These are phyloP conservation scores for Mycena belliarum DNA, from an alignment of 768 basidiomycete species.

Conservation along the genomic window DNA sequence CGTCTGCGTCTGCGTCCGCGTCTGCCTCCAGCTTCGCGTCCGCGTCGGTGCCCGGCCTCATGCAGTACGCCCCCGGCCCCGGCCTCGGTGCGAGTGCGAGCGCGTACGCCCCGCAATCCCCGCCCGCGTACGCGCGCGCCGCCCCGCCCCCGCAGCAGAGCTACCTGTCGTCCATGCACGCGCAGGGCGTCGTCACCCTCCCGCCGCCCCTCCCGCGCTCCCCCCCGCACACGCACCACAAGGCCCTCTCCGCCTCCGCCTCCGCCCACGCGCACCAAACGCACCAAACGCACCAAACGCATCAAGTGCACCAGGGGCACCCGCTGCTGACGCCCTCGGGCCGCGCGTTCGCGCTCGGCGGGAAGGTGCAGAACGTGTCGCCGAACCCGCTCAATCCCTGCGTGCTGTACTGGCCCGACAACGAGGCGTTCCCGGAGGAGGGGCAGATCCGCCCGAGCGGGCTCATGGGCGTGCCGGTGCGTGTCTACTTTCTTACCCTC, in stretches of 20 bases:
- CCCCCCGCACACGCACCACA: conserved; percentile 15
- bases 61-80: no score
- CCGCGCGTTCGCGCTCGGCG: conserved; percentile 72
- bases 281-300: no score
- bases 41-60: no score
- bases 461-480: conserved; percentile 55
- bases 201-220: conserved; percentile 6
- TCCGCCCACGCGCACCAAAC: no score
- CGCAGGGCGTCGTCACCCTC: background rate
- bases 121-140: background rate
- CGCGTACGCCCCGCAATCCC: conserved; percentile 4
- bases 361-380: conserved; percentile 79
- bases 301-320: no score
- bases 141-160: background rate
- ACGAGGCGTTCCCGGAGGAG: conserved; percentile 79
- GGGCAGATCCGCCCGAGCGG: conserved; percentile 63
- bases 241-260: conserved; percentile 5
- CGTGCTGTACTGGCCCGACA: conserved; percentile 91
- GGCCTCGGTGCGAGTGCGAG: no score
- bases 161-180: background rate
- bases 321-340: conserved; percentile 78
- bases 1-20: no score
- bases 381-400: conserved; percentile 70
- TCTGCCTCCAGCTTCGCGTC: no score
- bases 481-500: conserved; percentile 20